Evolutionary conservation across 2,329 filamentous ascomycete species (phyloP).

Genomic region (Neonectria hederae): DNA sequence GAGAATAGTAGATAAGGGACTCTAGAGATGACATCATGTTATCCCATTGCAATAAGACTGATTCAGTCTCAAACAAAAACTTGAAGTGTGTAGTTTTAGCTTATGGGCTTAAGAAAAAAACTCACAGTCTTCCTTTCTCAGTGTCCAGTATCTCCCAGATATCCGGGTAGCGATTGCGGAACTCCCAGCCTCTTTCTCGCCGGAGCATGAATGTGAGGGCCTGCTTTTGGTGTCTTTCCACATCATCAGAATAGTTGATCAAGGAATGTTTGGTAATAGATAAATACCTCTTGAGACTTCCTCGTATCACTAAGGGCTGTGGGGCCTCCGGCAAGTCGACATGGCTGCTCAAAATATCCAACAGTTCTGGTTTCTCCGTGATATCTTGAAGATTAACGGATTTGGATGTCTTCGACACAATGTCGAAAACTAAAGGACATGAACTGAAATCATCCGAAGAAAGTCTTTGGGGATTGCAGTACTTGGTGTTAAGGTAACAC

Average conservation of each 20-base stretch:
- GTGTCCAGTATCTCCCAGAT: slow-evolving; percentile 47
- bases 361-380: slow-evolving; percentile 28
- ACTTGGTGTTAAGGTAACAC: slow-evolving; percentile 42
- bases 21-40: neutral
- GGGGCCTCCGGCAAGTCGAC: slow-evolving; percentile 41
- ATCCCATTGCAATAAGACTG: neutral
- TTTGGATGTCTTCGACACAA: neutral
- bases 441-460: slow-evolving; percentile 22
- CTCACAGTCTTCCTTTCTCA: slow-evolving; percentile 33
- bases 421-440: slow-evolving; percentile 7
- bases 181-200: slow-evolving; percentile 50
- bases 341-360: slow-evolving; percentile 40
- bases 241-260: neutral
- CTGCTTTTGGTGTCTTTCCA: slow-evolving; percentile 53
- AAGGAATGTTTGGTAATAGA: neutral
- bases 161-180: slow-evolving; percentile 39
- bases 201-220: slow-evolving; percentile 54
- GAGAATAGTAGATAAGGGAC: no score
- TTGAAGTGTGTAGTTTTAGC: neutral
- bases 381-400: slow-evolving; percentile 14
- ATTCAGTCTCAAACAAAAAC: neutral
- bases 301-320: slow-evolving; percentile 41
- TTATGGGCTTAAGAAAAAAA: no score
- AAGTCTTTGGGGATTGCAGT: slow-evolving; percentile 50
- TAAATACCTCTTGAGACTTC: slow-evolving; percentile 37